Evolutionary conservation across 108 stramenopile genomes (phyloP), one percentile per base, ranked within the genome.

Genomic region (Nitzschia sp.): DNA sequence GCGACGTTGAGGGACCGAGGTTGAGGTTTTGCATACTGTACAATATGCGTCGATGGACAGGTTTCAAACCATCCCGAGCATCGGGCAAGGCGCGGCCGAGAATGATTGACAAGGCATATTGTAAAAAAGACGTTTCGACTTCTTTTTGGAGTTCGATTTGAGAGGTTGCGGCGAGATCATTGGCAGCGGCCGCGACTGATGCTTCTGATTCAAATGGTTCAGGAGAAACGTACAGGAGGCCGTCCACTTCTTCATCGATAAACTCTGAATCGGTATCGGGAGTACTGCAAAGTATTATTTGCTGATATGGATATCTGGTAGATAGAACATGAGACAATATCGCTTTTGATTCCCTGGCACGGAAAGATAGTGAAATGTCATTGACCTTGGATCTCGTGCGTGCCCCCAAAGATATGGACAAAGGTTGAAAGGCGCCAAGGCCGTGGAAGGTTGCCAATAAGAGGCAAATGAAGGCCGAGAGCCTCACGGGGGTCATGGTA

Each of bases 21-120:
- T 80, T 78, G 36, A 98, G 72, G 42, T 87, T 92, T 72, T 86
- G 74, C 98, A 98, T 98, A 45, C 95, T 92, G 78, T 90, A 98
- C 42, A 98, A 74, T 62, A 98, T 97, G 38, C 98, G 86, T 23
- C 98, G 81, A 81, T 98, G 98, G 3, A 98, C 98, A 18, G 98
- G 98, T 70, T 98, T 98, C 57, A 98, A 42, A 51, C 98, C 98
- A 79, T 98, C 98, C 11, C 98, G 80, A 21, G 92, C 96, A 82
- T 98, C 98, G 21, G 98, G 98, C 34, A 98, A 77, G 6, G 98
- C 98, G 4, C 98, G 84, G 0, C 98, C 96, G 59, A 98, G 70
- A 64, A 98, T 98, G 35, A 94, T 97, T 28, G 83, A 86, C 61
- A 98, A 82, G 2, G 98, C 96, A 59, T 98, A 98, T 75, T 96